Base-by-base conservation (phyloP, 2,329 filamentous ascomycete genomes). In the Meredithiella fracta region DNA sequence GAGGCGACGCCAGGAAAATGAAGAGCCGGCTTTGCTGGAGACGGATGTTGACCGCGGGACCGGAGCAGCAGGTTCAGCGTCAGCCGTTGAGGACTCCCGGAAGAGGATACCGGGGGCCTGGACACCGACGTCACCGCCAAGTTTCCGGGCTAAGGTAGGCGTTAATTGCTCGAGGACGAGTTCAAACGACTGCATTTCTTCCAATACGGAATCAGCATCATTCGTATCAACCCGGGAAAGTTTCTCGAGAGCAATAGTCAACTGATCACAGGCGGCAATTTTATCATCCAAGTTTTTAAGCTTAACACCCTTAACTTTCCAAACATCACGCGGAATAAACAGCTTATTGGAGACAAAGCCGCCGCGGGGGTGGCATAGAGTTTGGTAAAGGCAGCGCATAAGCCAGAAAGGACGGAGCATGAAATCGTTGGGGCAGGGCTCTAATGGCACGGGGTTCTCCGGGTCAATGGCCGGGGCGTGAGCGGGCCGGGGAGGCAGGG, bases 391-490 rank as follows among this genome's bases (percentile, higher is more conserved):
- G 60, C 86, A 90, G 55, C 92, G 82, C 87, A 98, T 95, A 47
- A 98, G 74, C 92, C 92, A 98, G 68, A 96, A 98, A 1, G 92
- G 94, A 20, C 92, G 82, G n/a, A 97, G 75, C 63, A 96, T 76
- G 59, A 84, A 83, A 42, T 94, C 88, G 37, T 85, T 86, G 1
- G 92, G 92, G 65, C 94, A 98, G 2, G 92, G 86, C 65, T 98
- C 92, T 3, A 98, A 75, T 0, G 88, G 80, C 22, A 83, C 76
- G 11, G 90, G 90, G n/a, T 26, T 52, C 11, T 74, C 72, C n/a
- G 77, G 66, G 29, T 58, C 57, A 17, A 58, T 47, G 2, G 76
- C 72, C 57, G 83, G 82, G 2, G 83, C 79, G n/a, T 80, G 82
- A 1, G 80, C 81, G 0, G 85, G 77, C 79, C 4, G 82, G 82